These are phyloP conservation scores for Komagataella pastoris DNA, from an alignment of 805 yeast species.

Conservation along the genomic window DNA sequence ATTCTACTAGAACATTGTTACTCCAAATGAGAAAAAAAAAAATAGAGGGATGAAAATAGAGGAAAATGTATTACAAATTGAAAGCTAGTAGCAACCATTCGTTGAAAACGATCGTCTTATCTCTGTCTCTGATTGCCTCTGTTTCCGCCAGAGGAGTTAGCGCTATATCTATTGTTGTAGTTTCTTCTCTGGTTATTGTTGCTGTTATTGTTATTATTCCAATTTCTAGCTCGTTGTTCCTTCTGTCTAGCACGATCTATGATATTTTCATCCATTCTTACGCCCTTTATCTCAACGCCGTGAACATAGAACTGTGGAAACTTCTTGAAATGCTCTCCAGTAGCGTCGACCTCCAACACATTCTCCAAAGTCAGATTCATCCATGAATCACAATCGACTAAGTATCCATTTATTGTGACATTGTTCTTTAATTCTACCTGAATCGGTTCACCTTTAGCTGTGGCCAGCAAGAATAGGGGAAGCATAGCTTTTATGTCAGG, in stretches of 20 bases:
- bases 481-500: conserved; percentile 12
- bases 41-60: neutral
- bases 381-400: conserved; percentile 84
- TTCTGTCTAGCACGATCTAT: conserved; percentile 45
- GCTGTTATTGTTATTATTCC: conserved; percentile 12
- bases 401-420: conserved; percentile 73
- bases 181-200: conserved; percentile 11
- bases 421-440: conserved; percentile 87
- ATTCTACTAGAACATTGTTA: conserved; percentile 20
- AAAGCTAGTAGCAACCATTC: neutral
- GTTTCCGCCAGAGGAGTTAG: conserved; percentile 12
- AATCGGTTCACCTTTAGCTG: conserved; percentile 81
- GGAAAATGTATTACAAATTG: neutral
- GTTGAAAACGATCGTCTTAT: neutral
- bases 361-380: conserved; percentile 83
- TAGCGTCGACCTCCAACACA: conserved; percentile 52
- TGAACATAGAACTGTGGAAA: conserved; percentile 68
- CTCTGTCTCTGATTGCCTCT: conserved; percentile 1
- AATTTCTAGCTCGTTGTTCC: conserved; percentile 42
- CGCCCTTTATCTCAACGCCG: conserved; percentile 72
- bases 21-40: neutral
- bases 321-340: conserved; percentile 49
- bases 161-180: conserved; percentile 16
- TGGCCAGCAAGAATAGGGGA: conserved; percentile 81
- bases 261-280: conserved; percentile 63